Evolutionary conservation across 345 rosid species (phyloP).

Genomic region (Trapa incisa): DNA sequence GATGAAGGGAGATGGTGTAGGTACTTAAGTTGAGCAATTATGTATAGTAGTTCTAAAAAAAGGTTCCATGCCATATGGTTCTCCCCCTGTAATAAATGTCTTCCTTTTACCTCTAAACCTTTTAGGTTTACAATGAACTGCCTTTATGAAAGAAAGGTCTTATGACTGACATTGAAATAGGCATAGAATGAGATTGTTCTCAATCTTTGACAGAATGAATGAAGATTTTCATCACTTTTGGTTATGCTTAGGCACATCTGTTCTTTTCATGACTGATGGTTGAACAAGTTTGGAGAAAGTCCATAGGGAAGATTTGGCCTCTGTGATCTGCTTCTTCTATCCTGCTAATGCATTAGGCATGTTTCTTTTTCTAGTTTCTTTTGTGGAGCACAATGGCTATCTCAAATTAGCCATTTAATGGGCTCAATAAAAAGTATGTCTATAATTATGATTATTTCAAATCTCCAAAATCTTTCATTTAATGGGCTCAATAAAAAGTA

Average conservation of each 20-base stretch:
- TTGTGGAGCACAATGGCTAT: slow-evolving; percentile 4
- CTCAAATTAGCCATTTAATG: slow-evolving; percentile 15
- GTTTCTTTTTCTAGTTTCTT: neutral
- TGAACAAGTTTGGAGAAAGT: neutral
- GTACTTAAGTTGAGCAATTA: neutral
- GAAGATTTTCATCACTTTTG: neutral
- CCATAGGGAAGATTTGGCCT: neutral
- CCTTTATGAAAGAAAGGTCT: neutral
- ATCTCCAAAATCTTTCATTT: slow-evolving; percentile 15
- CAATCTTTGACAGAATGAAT: neutral
- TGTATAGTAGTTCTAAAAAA: neutral
- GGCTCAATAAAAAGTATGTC: slow-evolving; percentile 11
- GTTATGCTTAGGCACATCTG: neutral
- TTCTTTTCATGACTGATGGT: neutral
- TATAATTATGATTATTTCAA: slow-evolving; percentile 12
- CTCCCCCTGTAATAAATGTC: neutral
- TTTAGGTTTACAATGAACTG: neutral
- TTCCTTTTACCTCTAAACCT: neutral
- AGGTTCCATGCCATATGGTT: neutral
- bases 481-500: slow-evolving; percentile 13
- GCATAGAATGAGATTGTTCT: neutral
- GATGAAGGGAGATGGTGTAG: neutral
- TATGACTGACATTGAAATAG: neutral
- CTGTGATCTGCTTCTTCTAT: slow-evolving; percentile 1
- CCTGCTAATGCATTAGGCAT: neutral